These are phyloP conservation scores for Hyphopichia khmerensis DNA, from an alignment of 1,139 yeast genomes.

Conservation along the genomic window DNA sequence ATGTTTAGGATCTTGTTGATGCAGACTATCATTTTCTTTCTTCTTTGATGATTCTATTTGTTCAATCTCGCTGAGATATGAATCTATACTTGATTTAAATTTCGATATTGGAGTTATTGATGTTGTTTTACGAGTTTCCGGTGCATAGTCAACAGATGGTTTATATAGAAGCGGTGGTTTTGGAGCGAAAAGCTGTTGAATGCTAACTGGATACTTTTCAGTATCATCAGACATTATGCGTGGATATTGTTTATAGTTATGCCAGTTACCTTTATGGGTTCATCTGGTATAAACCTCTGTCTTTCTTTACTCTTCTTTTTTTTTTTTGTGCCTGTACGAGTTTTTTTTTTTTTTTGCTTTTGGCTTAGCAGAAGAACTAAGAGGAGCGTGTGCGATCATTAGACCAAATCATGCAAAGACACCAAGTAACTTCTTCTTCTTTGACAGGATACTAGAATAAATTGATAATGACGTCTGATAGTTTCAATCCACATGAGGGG, in stretches of 20 bases:
- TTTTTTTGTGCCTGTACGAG: too few species aligned
- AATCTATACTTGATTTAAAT: constrained; percentile 30
- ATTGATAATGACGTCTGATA: neutral
- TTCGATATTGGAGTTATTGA: constrained; percentile 52
- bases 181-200: constrained; percentile 67
- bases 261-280: too few species aligned
- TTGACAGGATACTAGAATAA: too few species aligned
- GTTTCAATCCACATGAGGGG: neutral
- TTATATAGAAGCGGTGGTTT: constrained; percentile 62
- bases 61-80: constrained; percentile 27
- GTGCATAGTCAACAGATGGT: constrained; percentile 55
- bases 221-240: constrained; percentile 16
- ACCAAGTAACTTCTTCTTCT: neutral
- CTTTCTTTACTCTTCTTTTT: too few species aligned
- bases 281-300: too few species aligned
- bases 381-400: neutral
- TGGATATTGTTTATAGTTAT: too few species aligned
- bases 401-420: neutral
- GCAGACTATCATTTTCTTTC: constrained; percentile 24
- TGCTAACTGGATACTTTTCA: constrained; percentile 61
- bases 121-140: constrained; percentile 49
- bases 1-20: neutral
- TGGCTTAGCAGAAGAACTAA: too few species aligned
- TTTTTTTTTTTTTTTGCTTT: too few species aligned
- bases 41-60: constrained; percentile 31